Evolutionary conservation across 2,329 filamentous ascomycete genomes (phyloP).

Genomic region (Cryphonectria radicalis): DNA sequence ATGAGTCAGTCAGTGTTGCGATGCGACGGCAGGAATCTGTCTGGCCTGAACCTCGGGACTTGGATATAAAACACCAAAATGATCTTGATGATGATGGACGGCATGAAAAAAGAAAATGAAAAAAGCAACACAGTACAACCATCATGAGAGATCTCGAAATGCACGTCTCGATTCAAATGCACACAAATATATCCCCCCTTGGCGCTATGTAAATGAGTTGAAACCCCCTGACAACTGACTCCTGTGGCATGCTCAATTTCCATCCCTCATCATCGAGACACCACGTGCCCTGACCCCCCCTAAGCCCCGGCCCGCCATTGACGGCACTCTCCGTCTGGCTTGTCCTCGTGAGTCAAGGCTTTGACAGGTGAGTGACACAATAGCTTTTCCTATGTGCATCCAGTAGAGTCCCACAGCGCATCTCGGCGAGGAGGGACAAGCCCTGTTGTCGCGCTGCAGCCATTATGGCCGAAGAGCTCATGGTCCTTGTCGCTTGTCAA

Average conservation of each 20-base stretch:
- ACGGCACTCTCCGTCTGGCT: background rate
- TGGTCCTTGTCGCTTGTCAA: background rate
- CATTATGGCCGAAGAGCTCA: background rate
- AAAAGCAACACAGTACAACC: background rate
- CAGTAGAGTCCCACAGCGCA: no score
- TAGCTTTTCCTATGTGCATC: no score
- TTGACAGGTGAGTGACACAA: background rate
- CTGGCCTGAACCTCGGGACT: background rate
- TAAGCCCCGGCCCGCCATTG: background rate
- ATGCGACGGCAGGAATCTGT: background rate
- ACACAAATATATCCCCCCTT: background rate
- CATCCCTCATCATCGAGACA: background rate
- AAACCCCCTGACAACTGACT: background rate
- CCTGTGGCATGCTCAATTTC: background rate
- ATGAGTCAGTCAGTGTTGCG: constrained; percentile 3
- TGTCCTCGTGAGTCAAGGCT: background rate
- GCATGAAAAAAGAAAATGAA: background rate
- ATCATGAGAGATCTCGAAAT: background rate
- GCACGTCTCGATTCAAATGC: constrained; percentile 1
- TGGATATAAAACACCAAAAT: background rate
- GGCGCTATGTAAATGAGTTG: background rate
- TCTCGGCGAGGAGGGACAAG: background rate
- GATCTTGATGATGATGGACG: background rate
- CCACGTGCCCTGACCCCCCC: background rate
- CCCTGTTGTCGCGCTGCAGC: background rate